Evolutionary conservation across 2,329 filamentous ascomycete species (phyloP), one percentile per base, ranked within the genome.

Genomic region (Cercospora berteroae): DNA sequence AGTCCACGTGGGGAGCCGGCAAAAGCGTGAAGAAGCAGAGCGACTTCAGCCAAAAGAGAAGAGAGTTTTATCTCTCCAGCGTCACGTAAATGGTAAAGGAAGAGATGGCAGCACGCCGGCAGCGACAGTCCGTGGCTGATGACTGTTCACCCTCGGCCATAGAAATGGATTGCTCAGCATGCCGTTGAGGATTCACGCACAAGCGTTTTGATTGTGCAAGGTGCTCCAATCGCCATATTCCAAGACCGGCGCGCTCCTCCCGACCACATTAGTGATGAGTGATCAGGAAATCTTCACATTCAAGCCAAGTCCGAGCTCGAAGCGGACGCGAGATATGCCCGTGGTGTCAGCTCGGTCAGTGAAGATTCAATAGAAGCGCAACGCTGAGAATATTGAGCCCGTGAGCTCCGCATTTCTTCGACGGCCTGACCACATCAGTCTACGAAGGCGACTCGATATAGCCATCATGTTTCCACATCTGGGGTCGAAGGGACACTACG

Each of bases 211-310:
- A 48, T 18, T 18, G 42, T 13, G 42, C 42, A 8, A 20, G 42
- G 18, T 20, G 42, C 42, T 48, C 42, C 42, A 23, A 18, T 48
- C 42, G 42, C 42, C 42, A 48, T 20, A 23, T 48, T 48, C n/a
- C 18, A 48, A 48, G 42, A 20, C 8, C 18, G 20, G 42, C 42
- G n/a, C 20, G n/a, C 9, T 23, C 9, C 42, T 20, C 18, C 18
- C 42, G 20, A 48, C n/a, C 10, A 23, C 42, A 23, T 50, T 55
- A 20, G 9, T 65, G 57, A 66, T 66, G 58, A 66, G 64, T 66
- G 58, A 66, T 66, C 58, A 58, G n/a, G 5, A 62, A 66, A 56
- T 50, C 23, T 39, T 48, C 33, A 27, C 10, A n/a, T 10, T 52
- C n/a, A 29, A 62, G 25, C 48, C 29, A 57, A 9, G 27, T 58